Evolutionary conservation across 2,329 filamentous ascomycete species (phyloP).

Genomic region (Ploettnerulaceae sp.): DNA sequence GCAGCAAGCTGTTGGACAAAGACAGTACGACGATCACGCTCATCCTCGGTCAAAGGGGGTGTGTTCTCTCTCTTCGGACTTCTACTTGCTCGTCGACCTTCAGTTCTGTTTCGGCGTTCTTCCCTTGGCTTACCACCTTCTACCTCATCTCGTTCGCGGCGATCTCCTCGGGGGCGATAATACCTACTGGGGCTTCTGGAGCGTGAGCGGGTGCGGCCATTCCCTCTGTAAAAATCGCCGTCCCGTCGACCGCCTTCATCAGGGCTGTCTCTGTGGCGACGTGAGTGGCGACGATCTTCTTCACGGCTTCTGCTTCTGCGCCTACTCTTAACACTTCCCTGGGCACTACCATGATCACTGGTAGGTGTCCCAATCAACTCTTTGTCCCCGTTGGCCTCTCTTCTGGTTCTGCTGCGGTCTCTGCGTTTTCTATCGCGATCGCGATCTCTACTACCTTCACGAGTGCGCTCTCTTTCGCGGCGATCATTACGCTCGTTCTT

Average conservation of each 20-base stretch:
- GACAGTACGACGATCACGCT: conserved; percentile 92
- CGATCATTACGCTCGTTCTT: conserved; percentile 49
- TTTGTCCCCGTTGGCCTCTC: conserved; percentile 41
- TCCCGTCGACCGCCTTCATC: conserved; percentile 43
- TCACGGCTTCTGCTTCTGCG: conserved; percentile 75
- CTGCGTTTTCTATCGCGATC: conserved; percentile 53
- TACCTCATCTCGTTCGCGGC: conserved; percentile 48
- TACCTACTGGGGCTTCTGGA: conserved; percentile 65
- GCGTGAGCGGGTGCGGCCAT: conserved; percentile 60
- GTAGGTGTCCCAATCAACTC: conserved; percentile 62
- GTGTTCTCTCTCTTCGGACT: conserved; percentile 47
- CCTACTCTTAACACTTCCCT: conserved; percentile 70
- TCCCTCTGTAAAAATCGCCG: conserved; percentile 68
- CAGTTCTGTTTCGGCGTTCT: conserved; percentile 40
- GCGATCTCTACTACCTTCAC: conserved; percentile 49
- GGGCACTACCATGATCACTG: conserved; percentile 68
- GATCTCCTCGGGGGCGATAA: conserved; percentile 46
- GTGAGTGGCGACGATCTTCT: conserved; percentile 67
- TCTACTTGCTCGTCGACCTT: conserved; percentile 36
- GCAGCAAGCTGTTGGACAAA: conserved; percentile 98
- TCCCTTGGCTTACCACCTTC: conserved; percentile 43
- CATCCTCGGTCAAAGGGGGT: conserved; percentile 83
- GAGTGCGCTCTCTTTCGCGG: conserved; percentile 51
- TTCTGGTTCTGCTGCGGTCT: conserved; percentile 51
- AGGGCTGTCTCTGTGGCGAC: conserved; percentile 58